These are phyloP conservation scores for Prunus salicina DNA, from an alignment of 306 rosid genomes.

Conservation along the genomic window DNA sequence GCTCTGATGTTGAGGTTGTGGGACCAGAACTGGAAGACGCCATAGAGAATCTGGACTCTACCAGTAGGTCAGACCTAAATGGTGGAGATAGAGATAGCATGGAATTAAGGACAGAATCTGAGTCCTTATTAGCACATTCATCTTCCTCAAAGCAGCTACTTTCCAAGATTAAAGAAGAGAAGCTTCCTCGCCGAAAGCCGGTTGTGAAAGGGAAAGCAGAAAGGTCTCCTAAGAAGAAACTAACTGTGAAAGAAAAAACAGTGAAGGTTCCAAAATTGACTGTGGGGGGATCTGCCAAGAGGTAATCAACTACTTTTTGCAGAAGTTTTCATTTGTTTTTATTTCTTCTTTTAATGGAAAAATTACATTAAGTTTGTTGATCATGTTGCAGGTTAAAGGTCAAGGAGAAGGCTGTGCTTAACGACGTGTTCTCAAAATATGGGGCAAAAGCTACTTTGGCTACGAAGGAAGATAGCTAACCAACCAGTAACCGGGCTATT, in stretches of 20 bases:
- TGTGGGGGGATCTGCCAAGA: conserved; percentile 69
- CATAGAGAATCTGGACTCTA: conserved; percentile 29
- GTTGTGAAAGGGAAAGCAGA: conserved; percentile 38
- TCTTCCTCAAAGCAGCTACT: conserved; percentile 30
- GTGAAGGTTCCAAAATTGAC: conserved; percentile 33
- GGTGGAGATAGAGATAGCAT: conserved; percentile 13
- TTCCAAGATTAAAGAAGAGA: conserved; percentile 35
- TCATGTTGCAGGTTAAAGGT: conserved; percentile 66
- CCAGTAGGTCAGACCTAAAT: conserved; percentile 21
- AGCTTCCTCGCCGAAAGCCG: conserved; percentile 32
- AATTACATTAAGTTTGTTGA: conserved; percentile 8
- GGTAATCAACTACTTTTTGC: conserved; percentile 38
- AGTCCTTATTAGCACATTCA: conserved; percentile 23
- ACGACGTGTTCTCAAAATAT: conserved; percentile 76
- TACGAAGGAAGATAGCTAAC: conserved; percentile 32
- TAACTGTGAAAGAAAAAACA: conserved; percentile 21
- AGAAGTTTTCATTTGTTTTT: neutral
- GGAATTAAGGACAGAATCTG: conserved; percentile 31
- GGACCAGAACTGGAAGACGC: conserved; percentile 29
- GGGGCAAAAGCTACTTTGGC: conserved; percentile 47
- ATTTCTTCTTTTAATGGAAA: conserved; percentile 4
- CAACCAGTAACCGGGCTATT: neutral
- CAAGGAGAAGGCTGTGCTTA: conserved; percentile 78
- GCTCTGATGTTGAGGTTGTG: conserved; percentile 23
- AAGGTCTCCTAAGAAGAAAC: conserved; percentile 31